phyloP scores from a whole-genome alignment of 2,329 filamentous ascomycete genomes.

The Ophiocordyceps camponoti-floridani region DNA sequence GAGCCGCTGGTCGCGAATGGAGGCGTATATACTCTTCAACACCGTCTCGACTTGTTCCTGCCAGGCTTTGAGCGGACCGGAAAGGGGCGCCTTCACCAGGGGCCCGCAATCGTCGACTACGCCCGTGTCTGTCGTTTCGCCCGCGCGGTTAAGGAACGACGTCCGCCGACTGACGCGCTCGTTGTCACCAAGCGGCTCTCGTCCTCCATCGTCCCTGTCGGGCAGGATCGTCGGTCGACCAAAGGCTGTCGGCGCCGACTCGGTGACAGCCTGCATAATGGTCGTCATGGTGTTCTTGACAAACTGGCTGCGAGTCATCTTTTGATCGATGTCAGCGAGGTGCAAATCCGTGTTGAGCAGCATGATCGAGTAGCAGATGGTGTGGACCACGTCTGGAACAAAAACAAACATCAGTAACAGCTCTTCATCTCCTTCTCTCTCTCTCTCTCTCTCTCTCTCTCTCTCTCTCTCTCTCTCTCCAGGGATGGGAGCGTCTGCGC shows the following conservation, averaged over 20 bases:
- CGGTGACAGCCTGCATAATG: conserved; percentile 56
- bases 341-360: conserved; percentile 93
- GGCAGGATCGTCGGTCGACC: conserved; percentile 39
- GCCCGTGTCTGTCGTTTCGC: conserved; percentile 15
- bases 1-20: conserved; percentile 72
- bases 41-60: conserved; percentile 80
- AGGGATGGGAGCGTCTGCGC: conserved; percentile 4
- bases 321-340: conserved; percentile 82
- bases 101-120: conserved; percentile 46
- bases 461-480: too few species aligned
- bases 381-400: conserved; percentile 71
- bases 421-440: too few species aligned
- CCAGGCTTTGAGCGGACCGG: conserved; percentile 63
- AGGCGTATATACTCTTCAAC: conserved; percentile 78
- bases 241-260: conserved; percentile 52
- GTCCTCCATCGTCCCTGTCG: conserved; percentile 16
- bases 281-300: conserved; percentile 93
- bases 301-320: conserved; percentile 91
- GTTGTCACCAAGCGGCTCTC: conserved; percentile 15
- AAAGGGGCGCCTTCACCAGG: conserved; percentile 60
- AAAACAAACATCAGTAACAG: conserved; percentile 10
- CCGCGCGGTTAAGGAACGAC: conserved; percentile 31
- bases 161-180: conserved; percentile 22
- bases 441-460: too few species aligned
- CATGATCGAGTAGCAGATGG: conserved; percentile 90